phyloP scores from a whole-genome alignment of 805 yeast species.

The Diddensiella transvaalensis region DNA sequence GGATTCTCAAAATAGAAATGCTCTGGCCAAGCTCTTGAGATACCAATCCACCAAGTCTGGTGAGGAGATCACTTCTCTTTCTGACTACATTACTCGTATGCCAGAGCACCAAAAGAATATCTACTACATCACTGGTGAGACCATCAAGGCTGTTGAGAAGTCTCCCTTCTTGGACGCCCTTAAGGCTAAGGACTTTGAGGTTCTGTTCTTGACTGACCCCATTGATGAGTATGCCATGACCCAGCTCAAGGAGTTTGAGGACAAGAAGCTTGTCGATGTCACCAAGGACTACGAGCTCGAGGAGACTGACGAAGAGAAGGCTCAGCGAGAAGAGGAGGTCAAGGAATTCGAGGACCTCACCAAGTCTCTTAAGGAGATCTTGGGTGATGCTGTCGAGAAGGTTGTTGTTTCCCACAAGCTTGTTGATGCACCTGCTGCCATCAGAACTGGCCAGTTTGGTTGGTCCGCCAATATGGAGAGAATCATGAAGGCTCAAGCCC shows the following conservation, averaged over 20 bases:
- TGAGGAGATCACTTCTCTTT: conserved; percentile 90
- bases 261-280: conserved; percentile 97
- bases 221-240: conserved; percentile 99
- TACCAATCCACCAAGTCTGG: conserved; percentile 93
- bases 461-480: conserved; percentile 99
- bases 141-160: conserved; percentile 94
- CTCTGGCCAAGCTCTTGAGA: conserved; percentile 94
- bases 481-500: conserved; percentile 99
- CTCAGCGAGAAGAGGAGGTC: conserved; percentile 85
- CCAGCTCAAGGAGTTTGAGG: conserved; percentile 98
- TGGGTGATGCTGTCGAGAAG: conserved; percentile 99
- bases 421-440: conserved; percentile 99
- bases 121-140: conserved; percentile 99
- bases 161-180: conserved; percentile 99
- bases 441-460: conserved; percentile 99
- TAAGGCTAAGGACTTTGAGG: conserved; percentile 98
- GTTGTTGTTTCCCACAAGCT: conserved; percentile 97
- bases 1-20: conserved; percentile 94
- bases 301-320: conserved; percentile 98
- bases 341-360: conserved; percentile 91
- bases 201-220: conserved; percentile 96
- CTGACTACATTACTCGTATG: conserved; percentile 99
- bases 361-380: conserved; percentile 91
- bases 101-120: conserved; percentile 99
- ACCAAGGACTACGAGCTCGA: conserved; percentile 96